A percentile compares a stretch with the other conserved stretches of the same genome.
Evolutionary conservation across 495 filamentous ascomycete genomes (phyloP).

Genomic region (Daldinia concentrica): DNA sequence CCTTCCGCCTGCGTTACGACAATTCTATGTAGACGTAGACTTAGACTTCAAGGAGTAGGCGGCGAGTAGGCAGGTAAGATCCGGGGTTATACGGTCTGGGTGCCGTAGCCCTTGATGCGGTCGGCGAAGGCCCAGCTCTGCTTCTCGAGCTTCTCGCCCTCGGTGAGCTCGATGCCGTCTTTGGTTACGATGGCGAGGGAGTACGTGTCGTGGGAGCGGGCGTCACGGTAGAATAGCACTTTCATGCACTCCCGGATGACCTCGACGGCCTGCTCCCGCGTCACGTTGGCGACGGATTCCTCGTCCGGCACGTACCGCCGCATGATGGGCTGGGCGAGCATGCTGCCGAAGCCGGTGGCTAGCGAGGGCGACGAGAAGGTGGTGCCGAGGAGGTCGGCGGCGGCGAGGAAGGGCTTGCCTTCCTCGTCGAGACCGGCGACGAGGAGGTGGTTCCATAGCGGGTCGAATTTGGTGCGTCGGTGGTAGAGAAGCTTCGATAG

Average conservation of each 20-base stretch:
- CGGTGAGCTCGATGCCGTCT: conserved; percentile 82
- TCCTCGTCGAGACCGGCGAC: conserved; percentile 87
- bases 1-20: not conserved
- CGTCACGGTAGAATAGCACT: conserved; percentile 97
- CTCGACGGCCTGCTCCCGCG: conserved; percentile 78
- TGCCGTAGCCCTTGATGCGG: conserved; percentile 69
- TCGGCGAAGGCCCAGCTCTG: conserved; percentile 99
- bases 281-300: conserved; percentile 71
- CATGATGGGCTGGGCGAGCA: conserved; percentile 91
- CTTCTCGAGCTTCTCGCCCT: conserved; percentile 74
- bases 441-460: conserved; percentile 94
- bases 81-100: conserved; percentile 55
- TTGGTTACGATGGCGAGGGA: conserved; percentile 88
- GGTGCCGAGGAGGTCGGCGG: conserved; percentile 90
- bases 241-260: conserved; percentile 94
- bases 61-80: not conserved
- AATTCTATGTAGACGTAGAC: not conserved
- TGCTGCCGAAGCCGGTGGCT: conserved; percentile 92
- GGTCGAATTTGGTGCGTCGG: conserved; percentile 93
- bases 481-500: conserved; percentile 93
- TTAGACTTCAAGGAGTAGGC: not conserved
- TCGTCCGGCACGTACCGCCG: conserved; percentile 84
- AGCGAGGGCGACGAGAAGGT: conserved; percentile 86
- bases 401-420: conserved; percentile 85
- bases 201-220: conserved; percentile 89